A percentile compares a stretch with the other conserved stretches of the same genome.
Conservation (phyloP, 2,329 filamentous ascomycete genomes). For the Raffaelea albimanens region DNA sequence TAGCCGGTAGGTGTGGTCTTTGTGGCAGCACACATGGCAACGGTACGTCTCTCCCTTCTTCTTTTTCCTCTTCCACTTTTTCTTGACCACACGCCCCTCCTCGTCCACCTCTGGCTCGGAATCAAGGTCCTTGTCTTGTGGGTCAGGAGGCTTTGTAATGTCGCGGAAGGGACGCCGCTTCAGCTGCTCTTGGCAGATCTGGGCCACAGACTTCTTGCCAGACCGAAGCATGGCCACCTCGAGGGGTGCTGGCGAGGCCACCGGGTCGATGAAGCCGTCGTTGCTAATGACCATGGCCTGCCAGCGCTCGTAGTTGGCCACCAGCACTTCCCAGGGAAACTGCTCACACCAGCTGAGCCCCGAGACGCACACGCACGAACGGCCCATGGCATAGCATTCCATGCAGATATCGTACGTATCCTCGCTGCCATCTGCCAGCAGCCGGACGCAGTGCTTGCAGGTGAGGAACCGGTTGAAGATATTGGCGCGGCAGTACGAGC, state of each 20-base stretch:
- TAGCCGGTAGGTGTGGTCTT: conserved; percentile 76
- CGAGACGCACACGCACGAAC: conserved; percentile 83
- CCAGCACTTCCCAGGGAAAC: conserved; percentile 73
- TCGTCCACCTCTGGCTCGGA: conserved; percentile 52
- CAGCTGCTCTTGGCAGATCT: conserved; percentile 90
- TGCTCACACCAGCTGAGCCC: conserved; percentile 87
- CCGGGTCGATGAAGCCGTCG: conserved; percentile 55
- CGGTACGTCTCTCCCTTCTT: conserved; percentile 45
- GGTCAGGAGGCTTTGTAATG: conserved; percentile 53
- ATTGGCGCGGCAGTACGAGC: conserved; percentile 90
- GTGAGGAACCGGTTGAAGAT: conserved; percentile 97
- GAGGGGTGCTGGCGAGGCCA: conserved; percentile 60
- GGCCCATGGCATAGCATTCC: conserved; percentile 97
- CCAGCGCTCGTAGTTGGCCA: conserved; percentile 74
- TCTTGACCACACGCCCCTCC: conserved; percentile 49
- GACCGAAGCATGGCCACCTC: conserved; percentile 57
- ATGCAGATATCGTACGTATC: conserved; percentile 95
- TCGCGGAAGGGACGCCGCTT: conserved; percentile 73
- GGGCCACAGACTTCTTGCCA: conserved; percentile 71
- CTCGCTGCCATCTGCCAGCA: conserved; percentile 55
- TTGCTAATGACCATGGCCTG: conserved; percentile 66
- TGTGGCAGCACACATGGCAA: conserved; percentile 78
- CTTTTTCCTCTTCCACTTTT: conserved; percentile 45
- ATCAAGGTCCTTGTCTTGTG: conserved; percentile 25
- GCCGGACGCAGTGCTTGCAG: conserved; percentile 72